Conservation (phyloP, 495 filamentous ascomycete genomes). For the Podospora comata region DNA sequence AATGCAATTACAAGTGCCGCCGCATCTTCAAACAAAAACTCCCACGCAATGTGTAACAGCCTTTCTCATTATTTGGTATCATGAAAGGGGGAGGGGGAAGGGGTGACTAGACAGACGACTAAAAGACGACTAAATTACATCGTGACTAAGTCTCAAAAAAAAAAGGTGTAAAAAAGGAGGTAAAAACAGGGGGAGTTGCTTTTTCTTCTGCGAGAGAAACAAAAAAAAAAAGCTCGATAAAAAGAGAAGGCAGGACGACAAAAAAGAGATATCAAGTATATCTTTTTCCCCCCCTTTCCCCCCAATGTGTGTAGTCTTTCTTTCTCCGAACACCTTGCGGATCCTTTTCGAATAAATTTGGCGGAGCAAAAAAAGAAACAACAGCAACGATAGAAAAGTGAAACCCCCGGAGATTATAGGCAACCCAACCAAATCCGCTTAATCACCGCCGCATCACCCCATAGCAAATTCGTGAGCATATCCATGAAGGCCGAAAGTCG, state of each 20-base stretch:
- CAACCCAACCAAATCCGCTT: neutral
- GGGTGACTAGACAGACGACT: neutral
- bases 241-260: neutral
- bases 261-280: neutral
- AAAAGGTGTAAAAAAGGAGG: conserved; percentile 20
- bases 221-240: neutral
- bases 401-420: neutral
- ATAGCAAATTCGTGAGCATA: conserved; percentile 3
- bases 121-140: conserved; percentile 44
- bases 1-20: no score
- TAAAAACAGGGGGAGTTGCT: neutral
- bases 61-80: conserved; percentile 48
- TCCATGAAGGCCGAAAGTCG: conserved; percentile 5
- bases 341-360: neutral
- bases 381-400: neutral
- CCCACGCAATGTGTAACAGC: conserved; percentile 24
- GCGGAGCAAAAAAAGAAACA: conserved; percentile 10
- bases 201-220: neutral
- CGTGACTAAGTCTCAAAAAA: conserved; percentile 37
- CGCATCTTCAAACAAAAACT: neutral
- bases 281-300: neutral
- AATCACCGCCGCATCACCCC: neutral
- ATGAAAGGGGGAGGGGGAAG: conserved; percentile 29
- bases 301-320: neutral
- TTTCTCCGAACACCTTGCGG: neutral